A percentile compares a stretch with the other conserved stretches of the same genome.
Conservation (phyloP, 2,329 filamentous ascomycete genomes). For the Ceratocystis cacaofunesta region DNA sequence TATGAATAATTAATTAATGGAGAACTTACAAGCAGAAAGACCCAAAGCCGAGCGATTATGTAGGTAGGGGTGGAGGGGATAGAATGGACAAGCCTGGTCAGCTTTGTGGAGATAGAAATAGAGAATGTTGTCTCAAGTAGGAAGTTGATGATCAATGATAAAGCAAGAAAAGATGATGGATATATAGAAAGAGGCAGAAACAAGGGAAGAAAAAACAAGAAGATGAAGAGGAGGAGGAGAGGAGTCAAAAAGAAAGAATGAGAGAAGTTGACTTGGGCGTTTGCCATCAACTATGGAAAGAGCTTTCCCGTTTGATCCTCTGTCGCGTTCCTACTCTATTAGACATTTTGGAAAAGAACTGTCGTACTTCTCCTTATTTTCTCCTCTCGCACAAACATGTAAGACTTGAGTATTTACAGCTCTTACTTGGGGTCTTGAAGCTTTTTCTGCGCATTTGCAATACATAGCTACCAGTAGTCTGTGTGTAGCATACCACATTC, state of each 20-base stretch:
- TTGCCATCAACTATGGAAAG: neutral
- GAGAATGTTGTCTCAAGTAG: neutral
- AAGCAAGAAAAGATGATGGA: neutral
- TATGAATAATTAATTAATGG: neutral
- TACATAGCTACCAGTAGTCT: neutral
- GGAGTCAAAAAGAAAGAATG: neutral
- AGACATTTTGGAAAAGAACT: neutral
- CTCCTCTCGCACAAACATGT: no score
- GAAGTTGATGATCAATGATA: neutral
- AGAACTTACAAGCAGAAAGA: neutral
- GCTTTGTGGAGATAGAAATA: slow-evolving; percentile 1
- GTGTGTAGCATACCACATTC: neutral
- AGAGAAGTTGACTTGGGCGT: neutral
- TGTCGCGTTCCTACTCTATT: slow-evolving; percentile 1
- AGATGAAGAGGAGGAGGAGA: neutral
- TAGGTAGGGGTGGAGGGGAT: neutral
- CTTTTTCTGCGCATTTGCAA: neutral
- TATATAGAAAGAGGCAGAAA: no score
- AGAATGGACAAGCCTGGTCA: neutral
- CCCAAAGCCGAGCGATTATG: neutral
- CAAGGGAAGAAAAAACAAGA: neutral
- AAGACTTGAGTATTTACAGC: no score
- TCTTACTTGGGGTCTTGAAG: no score
- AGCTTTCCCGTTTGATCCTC: neutral
- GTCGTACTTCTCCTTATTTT: no score